Base-by-base conservation (phyloP, 371 early-diverging fungal species). In the Choanephora cucurbitarum region DNA sequence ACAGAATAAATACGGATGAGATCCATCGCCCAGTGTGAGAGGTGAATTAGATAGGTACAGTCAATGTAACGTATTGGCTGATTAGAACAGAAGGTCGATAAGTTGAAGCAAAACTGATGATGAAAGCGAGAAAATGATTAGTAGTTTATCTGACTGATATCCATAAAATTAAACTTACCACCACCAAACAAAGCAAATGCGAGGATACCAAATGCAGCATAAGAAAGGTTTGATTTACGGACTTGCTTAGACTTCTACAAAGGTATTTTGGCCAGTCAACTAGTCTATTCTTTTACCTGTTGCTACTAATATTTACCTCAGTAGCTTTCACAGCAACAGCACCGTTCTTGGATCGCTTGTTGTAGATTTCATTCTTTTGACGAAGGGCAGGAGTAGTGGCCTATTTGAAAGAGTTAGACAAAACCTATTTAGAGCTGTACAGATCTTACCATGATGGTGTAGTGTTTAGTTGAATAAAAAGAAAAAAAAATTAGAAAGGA, bases 351-450 rank as follows among this genome's bases (percentile, higher is more conserved):
- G 66, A 52, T 57, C 60, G 46, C 44, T 66, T 59, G 39, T 66
- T 58, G 37, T 66, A 70, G 15, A 66, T 24, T n/a, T 48, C 45
- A 31, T 70, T 70, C 44, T 63, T 59, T 56, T 70, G 52, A 48
- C 63, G 63, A 17, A 70, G 66, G 23, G 63, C 58, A 39, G 66
- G 59, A 11, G 63, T 50, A 39, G 67, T 49, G 23, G 70, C 70
- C 70, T 70, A 50, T 33, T 39, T 33, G 19, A 42, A 32, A 9
- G 21, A 41, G 1, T 44, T 24, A 17, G n/a, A n/a, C n/a, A 9
- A 1, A 1, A 23, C 31, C 17, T 21, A 33, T 13, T 15, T n/a
- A n/a, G n/a, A n/a, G n/a, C 21, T 11, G 3, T 8, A n/a, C 10
- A n/a, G 1, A 17, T 9, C 3, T 28, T 48, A 48, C 34, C 31